These are phyloP conservation scores for Fusarium sp. DNA, from an alignment of 2,329 filamentous ascomycete genomes.

Conservation along the genomic window DNA sequence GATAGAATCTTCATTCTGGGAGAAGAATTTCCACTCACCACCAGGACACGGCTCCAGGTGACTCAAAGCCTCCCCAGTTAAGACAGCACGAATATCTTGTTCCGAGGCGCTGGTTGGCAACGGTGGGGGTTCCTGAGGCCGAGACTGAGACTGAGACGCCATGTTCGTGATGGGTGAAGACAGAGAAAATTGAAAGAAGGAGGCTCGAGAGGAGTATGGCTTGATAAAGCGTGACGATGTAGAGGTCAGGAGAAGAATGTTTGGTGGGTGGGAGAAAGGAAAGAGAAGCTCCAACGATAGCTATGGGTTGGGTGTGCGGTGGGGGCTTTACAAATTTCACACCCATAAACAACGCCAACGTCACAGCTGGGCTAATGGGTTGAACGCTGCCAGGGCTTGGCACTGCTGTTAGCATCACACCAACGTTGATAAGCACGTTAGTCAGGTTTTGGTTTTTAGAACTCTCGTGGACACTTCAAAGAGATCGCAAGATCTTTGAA, in stretches of 20 bases:
- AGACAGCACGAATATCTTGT: slow-evolving; percentile 12
- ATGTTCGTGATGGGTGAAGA: slow-evolving; percentile 1
- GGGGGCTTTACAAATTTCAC: slow-evolving; percentile 6
- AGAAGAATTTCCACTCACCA: slow-evolving; percentile 25
- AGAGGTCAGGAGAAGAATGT: not conserved
- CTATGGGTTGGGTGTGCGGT: slow-evolving; percentile 1
- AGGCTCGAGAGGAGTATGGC: not conserved
- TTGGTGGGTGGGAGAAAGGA: not conserved
- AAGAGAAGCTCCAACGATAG: not conserved
- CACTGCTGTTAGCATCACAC: not conserved
- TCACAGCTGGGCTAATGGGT: not conserved
- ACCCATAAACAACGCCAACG: not conserved
- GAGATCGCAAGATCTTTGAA: not conserved
- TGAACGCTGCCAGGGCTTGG: slow-evolving; percentile 2
- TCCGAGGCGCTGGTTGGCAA: slow-evolving; percentile 8
- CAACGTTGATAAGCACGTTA: not conserved
- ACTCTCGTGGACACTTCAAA: not conserved
- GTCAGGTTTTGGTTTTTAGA: not conserved
- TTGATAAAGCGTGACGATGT: not conserved
- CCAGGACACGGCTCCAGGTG: slow-evolving; percentile 28
- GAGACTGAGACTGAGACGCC: slow-evolving; percentile 3
- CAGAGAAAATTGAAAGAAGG: not conserved
- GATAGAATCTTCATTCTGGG: slow-evolving; percentile 2
- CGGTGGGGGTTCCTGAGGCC: not conserved
- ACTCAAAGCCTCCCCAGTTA: slow-evolving; percentile 9